Evolutionary conservation across 2,329 filamentous ascomycete genomes (phyloP), one percentile per base, ranked within the genome.

Genomic region (Xylaria sp.): DNA sequence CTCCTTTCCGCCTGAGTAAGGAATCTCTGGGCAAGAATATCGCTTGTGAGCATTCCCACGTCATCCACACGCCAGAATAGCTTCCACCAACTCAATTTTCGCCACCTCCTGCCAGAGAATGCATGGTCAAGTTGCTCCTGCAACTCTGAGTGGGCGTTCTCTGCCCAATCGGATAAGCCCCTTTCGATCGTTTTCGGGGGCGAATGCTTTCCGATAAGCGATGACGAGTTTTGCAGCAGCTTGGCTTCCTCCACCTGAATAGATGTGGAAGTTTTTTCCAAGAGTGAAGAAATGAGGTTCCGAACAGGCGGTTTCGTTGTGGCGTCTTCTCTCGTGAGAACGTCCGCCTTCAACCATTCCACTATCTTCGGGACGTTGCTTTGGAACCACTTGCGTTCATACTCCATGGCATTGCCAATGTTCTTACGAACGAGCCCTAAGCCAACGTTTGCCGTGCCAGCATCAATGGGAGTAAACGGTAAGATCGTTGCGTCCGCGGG

Each of bases 51-150:
- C 81, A 93, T 89, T 2, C 86, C 85, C 9, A 97, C 91, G 68
- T 97, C 93, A 70, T 97, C 93, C 23, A 94, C 92, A 18, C 91
- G 86, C 92, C 92, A 96, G 71, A 96, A 92, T 0, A 97, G 81
- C 72, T 96, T 96, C 89, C 91, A 97, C 92, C 93, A 97, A 13
- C 86, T 83, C 3, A 96, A 79, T 63, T 89, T 88, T 30, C 85
- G 83, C 93, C 93, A 97, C 46, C 86, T 80, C 16, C 78, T 80
- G n/a, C 89, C 86, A 0, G 83, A 79, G 67, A 97, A 93, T 0
- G 91, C 92, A 50, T 84, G 76, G 65, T 93, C 88, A 1, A 97
- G 83, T 66, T 92, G 83, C 54, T 88, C 83, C 63, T 91, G 90
- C 6, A 97, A 81, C 73, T 97, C 93, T 0, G 85, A 82, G 71